Evolutionary conservation across 129 eudicot species (phyloP), one percentile per base, ranked within the genome.

Genomic region (Oenanthe sinensis): DNA sequence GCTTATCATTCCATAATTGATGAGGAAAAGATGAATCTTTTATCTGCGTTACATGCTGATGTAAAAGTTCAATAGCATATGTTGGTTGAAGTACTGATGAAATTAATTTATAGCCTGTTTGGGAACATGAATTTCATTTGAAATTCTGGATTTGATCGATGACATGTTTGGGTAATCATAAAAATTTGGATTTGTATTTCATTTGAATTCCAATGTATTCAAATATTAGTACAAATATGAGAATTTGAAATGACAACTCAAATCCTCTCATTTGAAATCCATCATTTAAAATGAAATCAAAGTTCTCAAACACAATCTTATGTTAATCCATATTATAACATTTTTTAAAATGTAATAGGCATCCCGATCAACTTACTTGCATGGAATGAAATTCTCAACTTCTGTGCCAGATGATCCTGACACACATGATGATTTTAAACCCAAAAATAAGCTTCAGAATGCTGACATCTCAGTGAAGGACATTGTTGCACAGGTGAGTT

Each of bases 361-460:
- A 19, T 79, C 83, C 74, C 84, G 90, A 80, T 76, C 89, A 44
- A 77, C 86, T 79, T 82, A 78, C 84, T 96, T 75, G 49, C 83
- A 88, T 74, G 85, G 85, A 15, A 65, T 85, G 86, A 82, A 83
- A 49, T 96, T 83, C 80, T 96, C 97, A 26, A 92, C 91, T 17
- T 58, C 86, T 72, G 84, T 85, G 49, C 91, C 97, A 20, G 85
- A 76, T 87, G 97, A 92, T 81, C 89, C 97, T 47, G 99, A 92
- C 75, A 96, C 97, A 5, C 99, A 95, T 78, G 97, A 95, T 60
- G 99, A 95, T 83, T 95, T 95, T 83, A 90, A 83, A 86, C 97
- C 96, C 52, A 87, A 90, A 69, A 89, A 84, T 77, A 90, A 96
- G 85, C 82, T 90, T 75, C 87, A 86, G 78, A 85, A 74, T 76